A percentile compares a stretch with the other conserved stretches of the same genome.
These are phyloP conservation scores for Aspergillus proliferans DNA, from an alignment of 2,329 filamentous ascomycete genomes.

Conservation along the genomic window DNA sequence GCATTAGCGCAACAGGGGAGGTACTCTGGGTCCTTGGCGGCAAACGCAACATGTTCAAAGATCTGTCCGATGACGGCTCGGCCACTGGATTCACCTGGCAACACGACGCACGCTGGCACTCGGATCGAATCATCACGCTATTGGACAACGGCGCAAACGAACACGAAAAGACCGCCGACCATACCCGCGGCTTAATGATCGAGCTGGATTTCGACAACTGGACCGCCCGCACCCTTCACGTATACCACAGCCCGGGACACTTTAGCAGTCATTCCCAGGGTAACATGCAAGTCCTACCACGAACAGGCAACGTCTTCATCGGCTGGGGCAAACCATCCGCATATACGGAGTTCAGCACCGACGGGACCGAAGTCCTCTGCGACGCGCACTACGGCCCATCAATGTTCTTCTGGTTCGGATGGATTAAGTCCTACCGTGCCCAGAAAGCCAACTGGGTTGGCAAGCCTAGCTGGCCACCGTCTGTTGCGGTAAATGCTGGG, in stretches of 20 bases:
- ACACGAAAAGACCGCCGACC: conserved; percentile 6
- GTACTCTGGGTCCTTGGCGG: conserved; percentile 25
- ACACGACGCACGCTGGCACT: conserved; percentile 25
- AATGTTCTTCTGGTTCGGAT: conserved; percentile 39
- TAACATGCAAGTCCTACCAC: conserved; percentile 11
- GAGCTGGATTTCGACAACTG: conserved; percentile 41
- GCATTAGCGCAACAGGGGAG: conserved; percentile 14
- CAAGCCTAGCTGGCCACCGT: conserved; percentile 35
- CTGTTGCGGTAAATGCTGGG: conserved; percentile 9
- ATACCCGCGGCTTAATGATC: conserved; percentile 16
- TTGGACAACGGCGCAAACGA: conserved; percentile 21
- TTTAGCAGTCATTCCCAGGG: conserved; percentile 10
- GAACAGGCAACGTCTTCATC: conserved; percentile 41
- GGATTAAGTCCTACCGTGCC: conserved; percentile 51
- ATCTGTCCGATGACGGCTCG: conserved; percentile 13
- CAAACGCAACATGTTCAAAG: conserved; percentile 22
- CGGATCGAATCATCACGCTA: conserved; percentile 15
- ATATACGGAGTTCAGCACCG: conserved; percentile 41
- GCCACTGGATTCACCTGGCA: conserved; percentile 24
- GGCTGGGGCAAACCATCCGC: conserved; percentile 48
- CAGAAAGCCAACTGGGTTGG: conserved; percentile 51
- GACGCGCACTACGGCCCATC: conserved; percentile 38
- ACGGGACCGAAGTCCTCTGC: conserved; percentile 18
- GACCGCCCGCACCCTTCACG: conserved; percentile 36
- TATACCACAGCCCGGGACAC: conserved; percentile 11